These are phyloP conservation scores for Orbilia oligospora DNA, from an alignment of 2,329 filamentous ascomycete species.

Conservation along the genomic window DNA sequence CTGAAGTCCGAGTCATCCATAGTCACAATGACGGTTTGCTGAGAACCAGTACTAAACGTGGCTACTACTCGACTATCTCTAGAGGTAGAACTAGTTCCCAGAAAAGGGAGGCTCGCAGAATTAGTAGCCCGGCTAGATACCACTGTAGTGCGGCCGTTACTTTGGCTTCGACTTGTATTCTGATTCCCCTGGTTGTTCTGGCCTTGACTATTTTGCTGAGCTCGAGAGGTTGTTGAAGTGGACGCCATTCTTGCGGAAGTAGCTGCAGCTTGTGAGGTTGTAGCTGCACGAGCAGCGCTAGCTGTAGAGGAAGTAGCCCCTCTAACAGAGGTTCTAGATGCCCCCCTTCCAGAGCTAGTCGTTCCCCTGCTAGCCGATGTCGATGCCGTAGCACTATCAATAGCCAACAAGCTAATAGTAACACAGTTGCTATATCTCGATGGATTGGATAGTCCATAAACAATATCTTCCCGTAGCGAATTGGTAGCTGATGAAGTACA, in stretches of 20 bases:
- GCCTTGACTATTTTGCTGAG: slow-evolving; percentile 2
- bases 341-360: not conserved
- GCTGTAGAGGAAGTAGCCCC: not conserved
- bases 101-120: not conserved
- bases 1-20: slow-evolving; percentile 39
- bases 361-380: not conserved
- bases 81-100: not conserved
- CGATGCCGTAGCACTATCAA: slow-evolving; percentile 10
- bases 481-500: slow-evolving; percentile 1
- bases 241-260: not conserved
- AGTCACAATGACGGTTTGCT: slow-evolving; percentile 27
- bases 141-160: not conserved
- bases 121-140: not conserved
- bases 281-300: not conserved
- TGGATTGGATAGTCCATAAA: slow-evolving; percentile 35
- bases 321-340: slow-evolving; percentile 3
- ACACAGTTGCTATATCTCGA: slow-evolving; percentile 33
- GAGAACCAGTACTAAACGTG: slow-evolving; percentile 27
- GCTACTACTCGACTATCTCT: slow-evolving; percentile 6
- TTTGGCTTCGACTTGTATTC: slow-evolving; percentile 11
- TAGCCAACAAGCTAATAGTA: slow-evolving; percentile 31
- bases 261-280: not conserved
- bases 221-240: not conserved
- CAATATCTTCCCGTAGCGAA: slow-evolving; percentile 16
- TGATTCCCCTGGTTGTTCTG: slow-evolving; percentile 10